Evolutionary conservation across 2,329 filamentous ascomycete species (phyloP).

Genomic region (Ascomycota sp.): DNA sequence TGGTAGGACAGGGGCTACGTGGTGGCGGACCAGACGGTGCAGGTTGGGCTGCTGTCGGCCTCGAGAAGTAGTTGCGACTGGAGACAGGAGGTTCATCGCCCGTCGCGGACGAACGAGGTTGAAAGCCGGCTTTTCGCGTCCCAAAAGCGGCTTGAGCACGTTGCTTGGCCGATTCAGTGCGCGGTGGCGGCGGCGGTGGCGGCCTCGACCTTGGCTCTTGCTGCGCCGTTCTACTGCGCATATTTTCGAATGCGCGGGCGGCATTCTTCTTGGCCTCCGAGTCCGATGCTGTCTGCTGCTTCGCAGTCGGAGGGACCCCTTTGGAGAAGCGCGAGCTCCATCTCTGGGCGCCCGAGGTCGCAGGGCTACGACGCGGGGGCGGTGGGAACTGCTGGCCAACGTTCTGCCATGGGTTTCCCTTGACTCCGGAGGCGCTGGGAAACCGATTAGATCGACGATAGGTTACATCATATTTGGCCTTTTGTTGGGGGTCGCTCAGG

Average conservation of each 20-base stretch:
- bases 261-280: constrained; percentile 18
- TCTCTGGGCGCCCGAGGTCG: constrained; percentile 20
- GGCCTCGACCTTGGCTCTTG: constrained; percentile 8
- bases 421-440: constrained; percentile 29
- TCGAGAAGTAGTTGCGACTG: constrained; percentile 27
- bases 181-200: constrained; percentile 12
- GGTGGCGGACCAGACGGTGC: constrained; percentile 3
- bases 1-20: constrained; percentile 3
- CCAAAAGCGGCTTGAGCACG: constrained; percentile 34
- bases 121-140: constrained; percentile 23
- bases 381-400: constrained; percentile 25
- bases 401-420: constrained; percentile 33
- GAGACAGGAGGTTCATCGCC: constrained; percentile 29
- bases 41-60: constrained; percentile 7
- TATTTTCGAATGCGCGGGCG: constrained; percentile 20
- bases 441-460: constrained; percentile 17
- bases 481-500: constrained; percentile 26
- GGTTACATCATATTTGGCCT: constrained; percentile 29
- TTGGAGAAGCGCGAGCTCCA: constrained; percentile 20
- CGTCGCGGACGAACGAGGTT: constrained; percentile 22
- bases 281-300: constrained; percentile 13
- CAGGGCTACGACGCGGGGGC: constrained; percentile 20
- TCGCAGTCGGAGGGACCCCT: constrained; percentile 20
- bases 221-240: constrained; percentile 14
- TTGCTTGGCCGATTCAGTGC: constrained; percentile 29